Conservation (phyloP, 140 eudicot species). For the Ambrosia hybrid region DNA sequence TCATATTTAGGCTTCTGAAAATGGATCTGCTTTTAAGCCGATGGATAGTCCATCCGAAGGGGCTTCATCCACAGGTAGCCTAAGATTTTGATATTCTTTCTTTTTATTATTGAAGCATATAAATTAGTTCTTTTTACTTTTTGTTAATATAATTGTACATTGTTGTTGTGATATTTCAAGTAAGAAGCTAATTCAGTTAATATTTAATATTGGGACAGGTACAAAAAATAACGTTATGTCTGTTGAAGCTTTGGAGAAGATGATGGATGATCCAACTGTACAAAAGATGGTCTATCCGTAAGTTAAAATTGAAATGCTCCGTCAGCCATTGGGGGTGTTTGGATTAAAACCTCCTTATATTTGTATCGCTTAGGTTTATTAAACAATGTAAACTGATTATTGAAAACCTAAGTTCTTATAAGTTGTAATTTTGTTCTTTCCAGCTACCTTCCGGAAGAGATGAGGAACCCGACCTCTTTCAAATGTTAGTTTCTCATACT, state of each 20-base stretch:
- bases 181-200: constrained; percentile 6
- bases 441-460: constrained; percentile 97
- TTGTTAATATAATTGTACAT: background rate
- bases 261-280: constrained; percentile 96
- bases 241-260: constrained; percentile 93
- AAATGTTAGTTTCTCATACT: constrained; percentile 56
- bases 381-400: no score
- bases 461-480: constrained; percentile 93
- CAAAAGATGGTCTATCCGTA: constrained; percentile 94
- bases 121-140: no score
- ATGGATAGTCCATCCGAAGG: constrained; percentile 47
- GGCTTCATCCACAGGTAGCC: constrained; percentile 53
- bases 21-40: constrained; percentile 67
- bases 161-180: background rate
- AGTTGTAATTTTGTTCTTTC: constrained; percentile 10
- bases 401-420: background rate
- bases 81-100: background rate
- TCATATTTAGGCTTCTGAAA: constrained; percentile 54
- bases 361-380: no score
- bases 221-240: constrained; percentile 48
- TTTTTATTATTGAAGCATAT: no score
- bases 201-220: constrained; percentile 22
- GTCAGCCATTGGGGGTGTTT: no score
- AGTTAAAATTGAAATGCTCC: constrained; percentile 9
- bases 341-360: no score